Conservation (phyloP, 495 filamentous ascomycete genomes). For the Glarea lozoyensis region DNA sequence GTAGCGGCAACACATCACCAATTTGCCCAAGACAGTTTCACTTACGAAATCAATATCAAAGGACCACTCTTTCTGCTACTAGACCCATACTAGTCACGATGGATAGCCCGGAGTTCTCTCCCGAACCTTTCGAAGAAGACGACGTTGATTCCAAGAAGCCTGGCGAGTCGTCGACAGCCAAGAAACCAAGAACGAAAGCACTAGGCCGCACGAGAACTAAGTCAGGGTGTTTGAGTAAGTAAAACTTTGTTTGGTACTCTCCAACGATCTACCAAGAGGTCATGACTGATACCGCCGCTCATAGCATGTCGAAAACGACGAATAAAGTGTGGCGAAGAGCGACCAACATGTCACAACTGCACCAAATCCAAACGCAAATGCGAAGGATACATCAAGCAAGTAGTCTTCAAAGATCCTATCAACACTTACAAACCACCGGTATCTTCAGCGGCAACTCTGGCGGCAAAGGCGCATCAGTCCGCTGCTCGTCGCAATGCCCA, state of each 20-base stretch:
- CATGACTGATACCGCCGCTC: constrained; percentile 1
- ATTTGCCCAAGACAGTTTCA: not conserved
- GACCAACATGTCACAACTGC: constrained; percentile 85
- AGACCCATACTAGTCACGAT: not conserved
- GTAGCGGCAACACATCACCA: not conserved
- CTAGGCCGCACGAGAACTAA: constrained; percentile 72
- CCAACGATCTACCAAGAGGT: not conserved
- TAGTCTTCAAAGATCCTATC: constrained; percentile 86
- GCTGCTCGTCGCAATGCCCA: not conserved
- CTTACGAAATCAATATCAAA: constrained; percentile 1
- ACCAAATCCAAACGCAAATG: constrained; percentile 90
- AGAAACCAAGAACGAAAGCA: constrained; percentile 18
- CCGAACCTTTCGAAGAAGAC: not conserved
- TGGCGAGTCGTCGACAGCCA: constrained; percentile 5
- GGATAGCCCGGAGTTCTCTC: not conserved
- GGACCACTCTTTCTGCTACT: not conserved
- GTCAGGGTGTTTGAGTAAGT: constrained; percentile 90
- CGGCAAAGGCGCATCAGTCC: not conserved
- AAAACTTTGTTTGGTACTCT: not conserved
- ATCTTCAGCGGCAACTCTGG: constrained; percentile 3
- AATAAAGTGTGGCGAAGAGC: constrained; percentile 96
- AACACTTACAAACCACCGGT: constrained; percentile 16
- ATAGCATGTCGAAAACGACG: constrained; percentile 85
- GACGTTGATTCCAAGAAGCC: not conserved
- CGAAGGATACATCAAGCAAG: constrained; percentile 88